These are phyloP conservation scores for Osmanthus fragrans DNA, from an alignment of 257 asterid species.

Conservation along the genomic window DNA sequence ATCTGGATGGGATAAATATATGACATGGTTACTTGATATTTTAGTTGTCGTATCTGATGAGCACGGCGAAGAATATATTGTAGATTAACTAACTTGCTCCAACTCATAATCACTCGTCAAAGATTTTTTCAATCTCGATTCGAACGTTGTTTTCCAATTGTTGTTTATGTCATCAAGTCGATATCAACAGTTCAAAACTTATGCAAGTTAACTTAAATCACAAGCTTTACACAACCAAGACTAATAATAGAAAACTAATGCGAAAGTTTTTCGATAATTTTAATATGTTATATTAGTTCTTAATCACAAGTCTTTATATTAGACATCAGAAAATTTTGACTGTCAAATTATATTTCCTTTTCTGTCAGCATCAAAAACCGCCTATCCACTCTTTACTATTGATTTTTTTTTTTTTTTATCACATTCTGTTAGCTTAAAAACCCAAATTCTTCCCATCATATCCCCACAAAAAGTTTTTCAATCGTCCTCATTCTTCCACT, in stretches of 20 bases:
- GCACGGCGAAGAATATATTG: too few species aligned
- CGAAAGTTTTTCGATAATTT: background rate
- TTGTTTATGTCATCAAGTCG: background rate
- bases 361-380: slow-evolving; percentile 45
- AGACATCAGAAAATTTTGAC: background rate
- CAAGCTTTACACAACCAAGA: background rate
- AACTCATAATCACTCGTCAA: background rate
- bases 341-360: slow-evolving; percentile 7
- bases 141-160: too few species aligned
- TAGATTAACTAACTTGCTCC: background rate
- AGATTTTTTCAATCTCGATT: background rate
- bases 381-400: slow-evolving; percentile 36
- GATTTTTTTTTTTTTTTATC: slow-evolving; percentile 13
- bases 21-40: background rate
- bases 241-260: background rate
- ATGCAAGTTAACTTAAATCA: background rate
- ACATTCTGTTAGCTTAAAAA: slow-evolving; percentile 19
- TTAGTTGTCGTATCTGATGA: too few species aligned
- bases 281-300: background rate
- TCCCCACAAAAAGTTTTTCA: background rate
- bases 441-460: slow-evolving; percentile 16
- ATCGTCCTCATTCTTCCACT: background rate
- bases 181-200: background rate
- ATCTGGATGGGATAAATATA: background rate
- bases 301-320: background rate